These are phyloP conservation scores for Alopecurus myosuroides DNA, from an alignment of 176 grass and related monocot genomes.

Conservation along the genomic window DNA sequence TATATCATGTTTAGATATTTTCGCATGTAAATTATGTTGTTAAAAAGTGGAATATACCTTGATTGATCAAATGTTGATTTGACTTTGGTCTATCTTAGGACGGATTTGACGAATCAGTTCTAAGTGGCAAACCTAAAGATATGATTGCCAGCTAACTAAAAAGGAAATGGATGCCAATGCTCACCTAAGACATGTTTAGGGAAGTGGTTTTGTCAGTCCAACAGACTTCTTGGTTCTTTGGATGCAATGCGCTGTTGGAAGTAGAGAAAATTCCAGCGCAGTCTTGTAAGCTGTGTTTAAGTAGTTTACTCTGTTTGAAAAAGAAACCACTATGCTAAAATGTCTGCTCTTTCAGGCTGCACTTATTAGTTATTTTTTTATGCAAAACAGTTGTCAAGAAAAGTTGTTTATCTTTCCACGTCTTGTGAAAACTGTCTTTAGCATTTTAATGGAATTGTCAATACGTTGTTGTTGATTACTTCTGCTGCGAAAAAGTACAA, in stretches of 20 bases:
- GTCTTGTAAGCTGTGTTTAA: not conserved
- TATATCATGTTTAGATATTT: not conserved
- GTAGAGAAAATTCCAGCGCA: not conserved
- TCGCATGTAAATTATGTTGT: not conserved
- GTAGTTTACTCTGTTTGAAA: not conserved
- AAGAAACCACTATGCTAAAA: not conserved
- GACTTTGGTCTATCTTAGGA: not conserved
- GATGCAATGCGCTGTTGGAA: not conserved
- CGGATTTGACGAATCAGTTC: not conserved
- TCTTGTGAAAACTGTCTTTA: not conserved
- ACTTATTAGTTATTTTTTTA: not conserved
- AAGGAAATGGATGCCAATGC: not conserved
- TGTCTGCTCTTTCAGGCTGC: not conserved
- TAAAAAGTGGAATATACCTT: not conserved
- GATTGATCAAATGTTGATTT: not conserved
- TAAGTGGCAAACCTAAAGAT: not conserved
- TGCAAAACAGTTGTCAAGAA: not conserved
- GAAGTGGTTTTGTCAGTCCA: not conserved
- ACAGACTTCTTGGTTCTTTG: not conserved
- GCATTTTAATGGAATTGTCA: not conserved
- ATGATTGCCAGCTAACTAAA: not conserved
- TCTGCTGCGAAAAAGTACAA: not conserved
- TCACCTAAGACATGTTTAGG: not conserved
- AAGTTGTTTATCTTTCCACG: not conserved
- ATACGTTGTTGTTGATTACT: not conserved